Percentiles rank a stretch among this genome's conserved stretches.
Evolutionary conservation across 1,284 basidiomycete genomes (phyloP).

Genomic region (Cutaneotrichosporon mucoides): DNA sequence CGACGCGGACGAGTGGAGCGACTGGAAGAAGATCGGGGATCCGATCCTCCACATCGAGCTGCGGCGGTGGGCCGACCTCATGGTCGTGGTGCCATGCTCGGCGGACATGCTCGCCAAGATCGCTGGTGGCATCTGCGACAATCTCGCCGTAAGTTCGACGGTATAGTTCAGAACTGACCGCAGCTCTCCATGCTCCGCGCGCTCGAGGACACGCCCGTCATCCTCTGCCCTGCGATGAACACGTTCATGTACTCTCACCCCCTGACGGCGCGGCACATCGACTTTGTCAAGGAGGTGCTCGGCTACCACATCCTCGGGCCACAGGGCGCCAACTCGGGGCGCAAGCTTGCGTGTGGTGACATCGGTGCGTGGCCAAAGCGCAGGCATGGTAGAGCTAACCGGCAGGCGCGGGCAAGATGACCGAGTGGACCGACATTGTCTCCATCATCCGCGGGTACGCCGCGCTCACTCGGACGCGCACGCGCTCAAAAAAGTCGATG

Average conservation of each 20-base stretch:
- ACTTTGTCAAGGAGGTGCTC: conserved; percentile 65
- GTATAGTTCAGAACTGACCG: neutral
- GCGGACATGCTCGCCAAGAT: conserved; percentile 95
- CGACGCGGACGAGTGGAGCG: conserved; percentile 85
- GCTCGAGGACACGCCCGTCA: conserved; percentile 71
- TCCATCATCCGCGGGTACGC: conserved; percentile 34
- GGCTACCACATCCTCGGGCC: conserved; percentile 81
- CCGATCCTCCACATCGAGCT: conserved; percentile 96
- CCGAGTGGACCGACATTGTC: conserved; percentile 66
- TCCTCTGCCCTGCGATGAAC: conserved; percentile 97
- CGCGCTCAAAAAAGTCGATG: neutral
- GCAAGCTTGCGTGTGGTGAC: conserved; percentile 81
- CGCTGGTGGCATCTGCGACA: conserved; percentile 81
- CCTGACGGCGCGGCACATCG: conserved; percentile 78
- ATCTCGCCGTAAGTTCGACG: conserved; percentile 61
- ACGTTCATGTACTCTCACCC: conserved; percentile 96
- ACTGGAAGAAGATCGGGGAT: conserved; percentile 71
- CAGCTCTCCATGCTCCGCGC: conserved; percentile 89
- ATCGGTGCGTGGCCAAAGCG: conserved; percentile 56
- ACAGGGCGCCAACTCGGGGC: conserved; percentile 30
- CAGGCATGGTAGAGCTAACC: neutral
- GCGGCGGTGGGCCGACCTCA: conserved; percentile 90
- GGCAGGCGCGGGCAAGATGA: conserved; percentile 83
- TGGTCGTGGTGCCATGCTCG: conserved; percentile 89
- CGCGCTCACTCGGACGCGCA: conserved; percentile 5